phyloP scores from a whole-genome alignment of 2,329 filamentous ascomycete genomes.

The Pestalotiopsis sp. region DNA sequence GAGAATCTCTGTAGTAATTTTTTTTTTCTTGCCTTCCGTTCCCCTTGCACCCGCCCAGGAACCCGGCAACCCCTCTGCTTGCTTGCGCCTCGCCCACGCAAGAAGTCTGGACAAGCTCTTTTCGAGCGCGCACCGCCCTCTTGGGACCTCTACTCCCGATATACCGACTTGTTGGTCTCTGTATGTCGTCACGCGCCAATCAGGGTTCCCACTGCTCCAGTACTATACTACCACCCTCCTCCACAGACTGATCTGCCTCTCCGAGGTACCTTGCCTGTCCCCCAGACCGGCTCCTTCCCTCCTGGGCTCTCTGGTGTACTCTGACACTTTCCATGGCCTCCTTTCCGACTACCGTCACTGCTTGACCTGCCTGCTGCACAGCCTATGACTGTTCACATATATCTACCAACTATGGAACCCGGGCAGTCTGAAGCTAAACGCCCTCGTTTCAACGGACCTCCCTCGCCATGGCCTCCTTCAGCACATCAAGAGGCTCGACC shows the following conservation, averaged over 20 bases:
- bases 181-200: constrained; percentile 24
- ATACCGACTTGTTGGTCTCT: constrained; percentile 22
- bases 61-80: constrained; percentile 25
- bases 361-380: constrained; percentile 29
- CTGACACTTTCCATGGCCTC: constrained; percentile 38
- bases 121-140: constrained; percentile 2
- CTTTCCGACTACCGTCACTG: constrained; percentile 32
- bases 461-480: constrained; percentile 52
- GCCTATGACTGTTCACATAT: constrained; percentile 36
- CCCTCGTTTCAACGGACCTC: constrained; percentile 52
- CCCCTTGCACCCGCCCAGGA: constrained; percentile 21
- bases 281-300: constrained; percentile 24
- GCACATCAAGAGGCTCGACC: constrained; percentile 39
- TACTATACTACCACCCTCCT: constrained; percentile 11
- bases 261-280: constrained; percentile 24
- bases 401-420: constrained; percentile 60
- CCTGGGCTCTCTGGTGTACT: constrained; percentile 27
- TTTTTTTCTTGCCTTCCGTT: not conserved
- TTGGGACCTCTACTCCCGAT: constrained; percentile 15
- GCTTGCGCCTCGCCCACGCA: constrained; percentile 17
- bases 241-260: constrained; percentile 12
- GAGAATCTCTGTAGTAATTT: not conserved
- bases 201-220: constrained; percentile 12
- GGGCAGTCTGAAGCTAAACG: constrained; percentile 61
- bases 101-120: constrained; percentile 3